These are phyloP conservation scores for Cornus florida DNA, from an alignment of 148 eudicot species.

Conservation along the genomic window DNA sequence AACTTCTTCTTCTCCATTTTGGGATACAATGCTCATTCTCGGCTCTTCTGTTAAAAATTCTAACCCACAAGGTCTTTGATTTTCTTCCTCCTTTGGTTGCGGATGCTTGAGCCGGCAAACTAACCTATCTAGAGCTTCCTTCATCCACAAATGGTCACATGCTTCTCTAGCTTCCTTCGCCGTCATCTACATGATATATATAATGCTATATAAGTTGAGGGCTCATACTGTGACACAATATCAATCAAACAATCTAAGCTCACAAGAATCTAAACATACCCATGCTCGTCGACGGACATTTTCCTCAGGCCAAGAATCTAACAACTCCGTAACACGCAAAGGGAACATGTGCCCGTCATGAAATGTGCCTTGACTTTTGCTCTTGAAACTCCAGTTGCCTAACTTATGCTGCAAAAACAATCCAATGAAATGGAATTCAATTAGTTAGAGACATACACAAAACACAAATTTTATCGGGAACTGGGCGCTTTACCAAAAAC, in stretches of 20 bases:
- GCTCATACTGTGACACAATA: background rate
- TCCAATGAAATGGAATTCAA: background rate
- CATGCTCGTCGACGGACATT: conserved; percentile 30
- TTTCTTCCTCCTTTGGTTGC: conserved; percentile 8
- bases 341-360: conserved; percentile 59
- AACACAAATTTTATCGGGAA: no score
- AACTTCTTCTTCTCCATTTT: conserved; percentile 13
- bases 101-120: conserved; percentile 1
- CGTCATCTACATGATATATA: conserved; percentile 26
- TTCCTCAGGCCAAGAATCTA: conserved; percentile 56
- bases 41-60: conserved; percentile 15
- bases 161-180: conserved; percentile 34
- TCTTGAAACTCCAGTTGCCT: conserved; percentile 56
- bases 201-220: background rate
- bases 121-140: conserved; percentile 44
- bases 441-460: background rate
- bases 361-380: conserved; percentile 51
- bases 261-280: conserved; percentile 18
- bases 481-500: no score
- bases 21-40: conserved; percentile 3
- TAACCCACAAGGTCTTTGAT: background rate
- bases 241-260: background rate
- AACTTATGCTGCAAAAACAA: conserved; percentile 29
- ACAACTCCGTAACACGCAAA: conserved; percentile 33
- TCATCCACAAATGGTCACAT: conserved; percentile 50